Percentiles rank a stretch among this genome's conserved stretches.
Evolutionary conservation across 495 filamentous ascomycete species (phyloP).

Genomic region (Xylaria castorea): DNA sequence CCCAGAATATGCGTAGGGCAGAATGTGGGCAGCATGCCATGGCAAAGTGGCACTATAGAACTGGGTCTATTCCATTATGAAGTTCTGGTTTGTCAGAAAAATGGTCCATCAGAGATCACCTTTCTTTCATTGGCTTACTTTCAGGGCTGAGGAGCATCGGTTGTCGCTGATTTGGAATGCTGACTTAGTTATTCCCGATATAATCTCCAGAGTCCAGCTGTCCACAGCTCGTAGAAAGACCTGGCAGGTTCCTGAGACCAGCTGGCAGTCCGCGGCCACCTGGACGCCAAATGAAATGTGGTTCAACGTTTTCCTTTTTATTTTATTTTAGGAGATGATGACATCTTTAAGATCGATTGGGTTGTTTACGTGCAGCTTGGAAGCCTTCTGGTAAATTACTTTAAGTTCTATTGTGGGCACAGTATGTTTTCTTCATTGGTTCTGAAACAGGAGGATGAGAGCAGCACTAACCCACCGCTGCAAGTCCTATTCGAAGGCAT

Average conservation of each 20-base stretch:
- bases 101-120: neutral
- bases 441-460: neutral
- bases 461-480: neutral
- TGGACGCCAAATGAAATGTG: neutral
- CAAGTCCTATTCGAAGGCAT: neutral
- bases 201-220: slow-evolving; percentile 6
- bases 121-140: neutral
- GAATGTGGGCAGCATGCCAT: slow-evolving; percentile 4
- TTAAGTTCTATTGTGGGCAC: neutral
- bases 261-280: neutral
- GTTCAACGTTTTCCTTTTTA: neutral
- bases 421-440: neutral
- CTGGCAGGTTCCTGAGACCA: neutral
- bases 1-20: slow-evolving; percentile 18
- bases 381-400: neutral
- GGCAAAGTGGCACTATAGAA: slow-evolving; percentile 10
- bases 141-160: slow-evolving; percentile 17
- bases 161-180: slow-evolving; percentile 26
- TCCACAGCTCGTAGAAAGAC: neutral
- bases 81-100: slow-evolving; percentile 2
- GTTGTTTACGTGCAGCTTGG: neutral
- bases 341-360: slow-evolving; percentile 1
- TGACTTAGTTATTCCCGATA: slow-evolving; percentile 18
- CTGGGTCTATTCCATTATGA: slow-evolving; percentile 14
- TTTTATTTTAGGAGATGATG: neutral